phyloP scores from a whole-genome alignment of 352 stramenopile genomes.

The Peronospora belbahrii region DNA sequence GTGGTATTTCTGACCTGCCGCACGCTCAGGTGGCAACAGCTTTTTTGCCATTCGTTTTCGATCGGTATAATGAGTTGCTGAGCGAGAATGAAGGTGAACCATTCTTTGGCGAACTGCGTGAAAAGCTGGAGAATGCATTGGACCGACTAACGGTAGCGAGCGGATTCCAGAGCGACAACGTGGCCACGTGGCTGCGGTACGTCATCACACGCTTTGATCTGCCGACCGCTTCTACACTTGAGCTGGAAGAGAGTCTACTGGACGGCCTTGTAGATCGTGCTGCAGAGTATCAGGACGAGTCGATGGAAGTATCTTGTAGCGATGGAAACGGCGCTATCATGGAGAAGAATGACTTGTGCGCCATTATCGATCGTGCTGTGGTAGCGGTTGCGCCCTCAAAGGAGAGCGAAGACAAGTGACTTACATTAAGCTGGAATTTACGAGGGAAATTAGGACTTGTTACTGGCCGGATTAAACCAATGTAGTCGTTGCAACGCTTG shows the following conservation, averaged over 20 bases:
- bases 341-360: slow-evolving; percentile 54
- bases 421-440: background rate
- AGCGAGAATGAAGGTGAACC: slow-evolving; percentile 56
- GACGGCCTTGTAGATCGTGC: slow-evolving; percentile 50
- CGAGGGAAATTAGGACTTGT: slow-evolving; percentile 1
- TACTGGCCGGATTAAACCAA: too few species aligned
- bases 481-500: too few species aligned
- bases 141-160: slow-evolving; percentile 47
- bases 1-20: slow-evolving; percentile 59
- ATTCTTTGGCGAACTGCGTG: slow-evolving; percentile 51
- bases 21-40: slow-evolving; percentile 48
- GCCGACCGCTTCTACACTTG: slow-evolving; percentile 39
- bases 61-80: slow-evolving; percentile 40
- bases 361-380: slow-evolving; percentile 44
- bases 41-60: slow-evolving; percentile 66
- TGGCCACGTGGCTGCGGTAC: slow-evolving; percentile 56
- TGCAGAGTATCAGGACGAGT: slow-evolving; percentile 42
- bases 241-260: slow-evolving; percentile 48
- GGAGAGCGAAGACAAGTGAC: slow-evolving; percentile 15
- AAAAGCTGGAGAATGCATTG: slow-evolving; percentile 40
- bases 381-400: slow-evolving; percentile 17
- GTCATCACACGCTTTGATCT: slow-evolving; percentile 52
- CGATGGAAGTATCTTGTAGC: slow-evolving; percentile 21
- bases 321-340: slow-evolving; percentile 35
- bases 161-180: slow-evolving; percentile 40